A percentile compares a stretch with the other conserved stretches of the same genome.
Evolutionary conservation across 345 rosid genomes (phyloP).

Genomic region (Viola odorata): DNA sequence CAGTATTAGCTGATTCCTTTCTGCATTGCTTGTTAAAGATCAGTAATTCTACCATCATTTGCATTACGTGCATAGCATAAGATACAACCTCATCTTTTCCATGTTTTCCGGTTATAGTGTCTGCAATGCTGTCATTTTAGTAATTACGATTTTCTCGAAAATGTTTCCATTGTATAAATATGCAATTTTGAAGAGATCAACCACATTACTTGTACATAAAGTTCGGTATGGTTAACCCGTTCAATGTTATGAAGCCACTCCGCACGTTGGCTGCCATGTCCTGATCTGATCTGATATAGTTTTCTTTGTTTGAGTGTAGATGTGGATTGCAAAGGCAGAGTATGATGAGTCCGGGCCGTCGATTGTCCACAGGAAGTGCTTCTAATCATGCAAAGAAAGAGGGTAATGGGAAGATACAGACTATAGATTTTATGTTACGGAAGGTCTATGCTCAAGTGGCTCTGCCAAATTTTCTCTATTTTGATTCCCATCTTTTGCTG

Average conservation of each 20-base stretch:
- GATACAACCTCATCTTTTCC: too few species aligned
- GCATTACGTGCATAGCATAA: too few species aligned
- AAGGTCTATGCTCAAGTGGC: constrained; percentile 26
- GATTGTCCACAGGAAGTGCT: constrained; percentile 70
- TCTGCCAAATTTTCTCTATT: constrained; percentile 6
- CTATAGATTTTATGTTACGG: constrained; percentile 10
- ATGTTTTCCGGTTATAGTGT: too few species aligned
- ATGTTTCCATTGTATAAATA: too few species aligned
- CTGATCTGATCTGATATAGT: constrained; percentile 3
- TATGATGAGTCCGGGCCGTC: constrained; percentile 64
- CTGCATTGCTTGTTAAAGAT: neutral
- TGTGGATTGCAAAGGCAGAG: constrained; percentile 71
- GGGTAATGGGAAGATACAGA: constrained; percentile 17
- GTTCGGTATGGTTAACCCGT: too few species aligned
- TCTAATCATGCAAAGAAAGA: constrained; percentile 27
- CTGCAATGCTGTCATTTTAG: too few species aligned
- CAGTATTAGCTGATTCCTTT: neutral
- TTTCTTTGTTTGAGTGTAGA: constrained; percentile 37
- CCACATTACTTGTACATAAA: too few species aligned
- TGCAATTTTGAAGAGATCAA: too few species aligned
- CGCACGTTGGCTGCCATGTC: neutral
- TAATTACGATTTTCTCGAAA: too few species aligned
- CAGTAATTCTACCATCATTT: too few species aligned
- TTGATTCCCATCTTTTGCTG: constrained; percentile 2
- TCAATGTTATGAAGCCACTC: too few species aligned